Conservation (phyloP, 805 yeast species). For the Spathaspora arborariae region DNA sequence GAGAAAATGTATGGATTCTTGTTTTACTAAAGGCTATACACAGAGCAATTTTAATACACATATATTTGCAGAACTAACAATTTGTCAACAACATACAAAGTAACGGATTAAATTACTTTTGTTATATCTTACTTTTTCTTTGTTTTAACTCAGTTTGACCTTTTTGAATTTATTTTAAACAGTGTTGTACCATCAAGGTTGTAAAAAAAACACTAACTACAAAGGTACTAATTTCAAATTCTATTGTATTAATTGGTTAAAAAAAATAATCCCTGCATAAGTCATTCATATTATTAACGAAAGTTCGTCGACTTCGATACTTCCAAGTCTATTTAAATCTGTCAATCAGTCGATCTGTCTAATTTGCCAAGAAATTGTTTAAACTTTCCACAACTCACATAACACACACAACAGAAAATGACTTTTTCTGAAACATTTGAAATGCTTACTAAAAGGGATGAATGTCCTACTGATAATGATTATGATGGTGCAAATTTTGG, state of each 20-base stretch:
- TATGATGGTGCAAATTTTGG: slow-evolving; percentile 41
- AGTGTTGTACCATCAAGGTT: neutral
- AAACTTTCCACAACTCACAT: neutral
- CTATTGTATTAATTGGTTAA: neutral
- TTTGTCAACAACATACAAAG: too few relatives aligned
- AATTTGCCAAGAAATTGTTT: neutral
- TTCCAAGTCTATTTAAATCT: neutral
- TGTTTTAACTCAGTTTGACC: neutral
- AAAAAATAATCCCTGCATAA: neutral
- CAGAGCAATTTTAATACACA: too few relatives aligned
- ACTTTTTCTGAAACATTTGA: slow-evolving; percentile 20
- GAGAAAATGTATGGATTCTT: neutral
- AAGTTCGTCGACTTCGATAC: neutral
- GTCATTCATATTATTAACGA: neutral
- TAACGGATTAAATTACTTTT: too few relatives aligned
- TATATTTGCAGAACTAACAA: too few relatives aligned
- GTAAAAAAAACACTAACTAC: neutral
- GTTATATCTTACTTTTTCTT: too few relatives aligned
- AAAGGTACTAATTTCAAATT: neutral
- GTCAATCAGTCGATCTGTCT: neutral
- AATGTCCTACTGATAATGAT: slow-evolving; percentile 41
- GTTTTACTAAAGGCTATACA: neutral
- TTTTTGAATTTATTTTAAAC: neutral
- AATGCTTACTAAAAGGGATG: slow-evolving; percentile 34
- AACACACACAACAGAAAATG: neutral